Base-by-base conservation (phyloP, 2,329 filamentous ascomycete genomes). In the Fusarium secorum region DNA sequence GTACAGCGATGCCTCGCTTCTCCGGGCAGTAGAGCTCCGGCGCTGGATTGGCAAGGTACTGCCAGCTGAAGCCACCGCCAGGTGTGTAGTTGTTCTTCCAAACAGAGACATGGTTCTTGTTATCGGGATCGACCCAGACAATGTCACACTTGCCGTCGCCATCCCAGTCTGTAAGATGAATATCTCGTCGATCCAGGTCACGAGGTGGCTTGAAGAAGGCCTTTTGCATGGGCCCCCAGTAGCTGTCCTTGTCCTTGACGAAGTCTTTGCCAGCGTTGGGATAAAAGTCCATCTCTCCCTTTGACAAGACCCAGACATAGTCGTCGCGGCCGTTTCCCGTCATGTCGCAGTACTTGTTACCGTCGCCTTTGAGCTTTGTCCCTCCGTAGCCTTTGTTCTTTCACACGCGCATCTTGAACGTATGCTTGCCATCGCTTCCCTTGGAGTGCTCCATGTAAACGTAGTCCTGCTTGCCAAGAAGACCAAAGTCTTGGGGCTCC, bases 111-210 rank as follows among this genome's bases (percentile, higher is more conserved):
- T 49, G 45, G 18, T 60, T 60, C 32, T 56, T 52, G 20, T 59
- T 64, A 13, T 59, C 18, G 1, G 55, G 64, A 28, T 63, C 53
- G 4, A 53, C 42, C 46, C 53, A 63, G 1, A 45, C 48, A 10
- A 68, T 63, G 14, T 66, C 66, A 13, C 57, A 66, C 1, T 46
- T 44, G 4, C 81, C 80, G 64, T 82, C 80, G 15, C 76, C 78
- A 51, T 83, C 76, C 78, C 78, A 82, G 64, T 83, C 81, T 4
- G 70, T 74, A 11, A 82, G 64, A 45, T 81, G 77, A 8, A 82
- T 52, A 44, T 75, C 75, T 11, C 76, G 72, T 7, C 79, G 74
- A 55, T 79, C 64, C 58, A 70, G 32, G 15, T 48, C 15, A 13
- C 26, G 33, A 22, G 41, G 30, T 36, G 46, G 55, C 15, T 13